Conservation (phyloP, 1,284 basidiomycete species). For the Malassezia sympodialis region DNA sequence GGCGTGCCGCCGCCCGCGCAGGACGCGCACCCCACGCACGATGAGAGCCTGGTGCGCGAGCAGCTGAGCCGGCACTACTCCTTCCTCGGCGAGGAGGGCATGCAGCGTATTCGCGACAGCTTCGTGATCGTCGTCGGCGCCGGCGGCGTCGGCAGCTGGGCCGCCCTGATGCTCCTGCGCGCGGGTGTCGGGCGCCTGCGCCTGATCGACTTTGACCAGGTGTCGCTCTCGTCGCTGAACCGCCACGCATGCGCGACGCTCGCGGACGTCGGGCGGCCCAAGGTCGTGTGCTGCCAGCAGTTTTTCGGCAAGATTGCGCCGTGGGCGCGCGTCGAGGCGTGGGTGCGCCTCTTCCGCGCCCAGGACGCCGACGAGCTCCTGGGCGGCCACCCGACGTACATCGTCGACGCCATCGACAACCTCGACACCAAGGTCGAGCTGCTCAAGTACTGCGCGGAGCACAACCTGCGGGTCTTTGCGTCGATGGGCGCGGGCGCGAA, state of each 20-base stretch:
- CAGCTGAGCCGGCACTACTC: constrained; percentile 87
- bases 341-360: constrained; percentile 34
- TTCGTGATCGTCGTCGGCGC: constrained; percentile 83
- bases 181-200: constrained; percentile 39
- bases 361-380: constrained; percentile 26
- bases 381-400: constrained; percentile 35
- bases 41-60: constrained; percentile 49
- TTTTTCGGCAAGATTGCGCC: constrained; percentile 62
- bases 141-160: constrained; percentile 92
- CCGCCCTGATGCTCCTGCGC: constrained; percentile 66
- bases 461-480: constrained; percentile 57
- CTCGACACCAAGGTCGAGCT: constrained; percentile 67
- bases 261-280: constrained; percentile 83
- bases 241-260: constrained; percentile 78
- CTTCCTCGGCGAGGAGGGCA: constrained; percentile 83
- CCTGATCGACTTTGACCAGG: constrained; percentile 47
- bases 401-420: constrained; percentile 67
- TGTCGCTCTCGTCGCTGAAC: constrained; percentile 54
- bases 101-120: constrained; percentile 65
- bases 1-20: background rate
- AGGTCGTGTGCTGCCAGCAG: constrained; percentile 72
- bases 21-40: constrained; percentile 24
- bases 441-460: constrained; percentile 37
- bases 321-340: constrained; percentile 57
- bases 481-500: constrained; percentile 98